Conservation (phyloP, 2,329 filamentous ascomycete species). For the Phoma herbarum region DNA sequence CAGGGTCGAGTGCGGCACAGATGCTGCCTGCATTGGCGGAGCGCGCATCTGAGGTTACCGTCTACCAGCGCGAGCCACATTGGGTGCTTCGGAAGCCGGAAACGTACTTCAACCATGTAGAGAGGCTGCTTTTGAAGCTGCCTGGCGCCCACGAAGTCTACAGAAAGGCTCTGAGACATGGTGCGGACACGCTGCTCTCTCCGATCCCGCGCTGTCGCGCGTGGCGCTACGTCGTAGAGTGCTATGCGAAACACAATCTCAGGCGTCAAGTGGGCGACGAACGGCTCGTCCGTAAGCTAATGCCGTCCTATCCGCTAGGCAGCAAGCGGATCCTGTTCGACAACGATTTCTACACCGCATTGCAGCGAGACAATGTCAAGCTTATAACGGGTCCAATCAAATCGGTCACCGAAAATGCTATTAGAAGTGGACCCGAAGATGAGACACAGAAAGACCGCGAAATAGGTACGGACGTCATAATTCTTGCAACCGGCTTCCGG, state of each 20-base stretch:
- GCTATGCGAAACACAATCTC: not conserved
- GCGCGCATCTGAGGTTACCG: not conserved
- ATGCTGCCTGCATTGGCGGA: constrained; percentile 1
- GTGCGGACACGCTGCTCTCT: constrained; percentile 1
- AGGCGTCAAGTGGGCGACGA: not conserved
- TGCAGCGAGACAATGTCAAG: not conserved
- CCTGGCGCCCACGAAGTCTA: constrained; percentile 1
- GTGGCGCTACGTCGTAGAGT: not conserved
- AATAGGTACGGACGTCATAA: too few relatives aligned
- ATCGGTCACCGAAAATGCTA: not conserved
- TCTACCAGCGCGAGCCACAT: constrained; percentile 1
- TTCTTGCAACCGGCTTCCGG: too few relatives aligned
- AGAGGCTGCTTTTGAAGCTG: not conserved
- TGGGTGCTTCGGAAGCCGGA: constrained; percentile 4
- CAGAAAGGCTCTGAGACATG: not conserved
- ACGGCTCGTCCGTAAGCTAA: not conserved
- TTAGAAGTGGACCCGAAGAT: not conserved
- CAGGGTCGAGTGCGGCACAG: not conserved
- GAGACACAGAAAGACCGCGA: too few relatives aligned
- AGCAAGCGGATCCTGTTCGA: constrained; percentile 4
- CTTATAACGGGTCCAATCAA: constrained; percentile 1
- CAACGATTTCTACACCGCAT: not conserved
- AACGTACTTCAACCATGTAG: not conserved
- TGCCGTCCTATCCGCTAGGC: not conserved
- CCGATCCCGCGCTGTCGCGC: not conserved